These are phyloP conservation scores for Nitzschia putrida DNA, from an alignment of 108 stramenopile species.

Conservation along the genomic window DNA sequence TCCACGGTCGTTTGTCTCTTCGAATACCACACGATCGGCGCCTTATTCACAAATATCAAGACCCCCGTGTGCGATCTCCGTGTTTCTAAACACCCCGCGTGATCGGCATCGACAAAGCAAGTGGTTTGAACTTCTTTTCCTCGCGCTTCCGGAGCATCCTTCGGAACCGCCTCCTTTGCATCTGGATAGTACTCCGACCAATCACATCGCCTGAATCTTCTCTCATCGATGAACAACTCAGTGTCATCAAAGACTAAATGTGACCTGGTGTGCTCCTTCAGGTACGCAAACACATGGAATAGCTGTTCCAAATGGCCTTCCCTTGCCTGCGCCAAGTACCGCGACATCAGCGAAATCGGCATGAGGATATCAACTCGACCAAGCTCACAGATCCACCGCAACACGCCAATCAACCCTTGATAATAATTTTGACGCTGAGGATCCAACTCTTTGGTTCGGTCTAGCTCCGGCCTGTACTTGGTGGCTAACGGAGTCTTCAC, in stretches of 20 bases:
- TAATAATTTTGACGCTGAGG: conserved; percentile 16
- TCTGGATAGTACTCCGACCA: conserved; percentile 29
- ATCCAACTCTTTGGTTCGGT: conserved; percentile 18
- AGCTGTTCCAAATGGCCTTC: conserved; percentile 19
- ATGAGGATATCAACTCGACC: conserved; percentile 41
- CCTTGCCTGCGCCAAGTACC: conserved; percentile 1
- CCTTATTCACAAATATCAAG: conserved; percentile 52
- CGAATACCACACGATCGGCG: conserved; percentile 51
- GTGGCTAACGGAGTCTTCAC: background rate
- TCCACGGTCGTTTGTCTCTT: conserved; percentile 65
- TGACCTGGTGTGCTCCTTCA: conserved; percentile 18
- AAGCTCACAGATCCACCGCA: conserved; percentile 46
- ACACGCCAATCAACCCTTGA: conserved; percentile 46
- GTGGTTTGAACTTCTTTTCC: conserved; percentile 20
- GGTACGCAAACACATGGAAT: conserved; percentile 44
- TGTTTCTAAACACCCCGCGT: conserved; percentile 51
- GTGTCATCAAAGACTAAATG: conserved; percentile 42
- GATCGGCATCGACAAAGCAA: conserved; percentile 57
- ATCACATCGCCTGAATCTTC: conserved; percentile 18
- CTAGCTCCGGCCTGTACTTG: conserved; percentile 19
- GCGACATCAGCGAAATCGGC: conserved; percentile 34
- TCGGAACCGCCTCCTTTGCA: conserved; percentile 30
- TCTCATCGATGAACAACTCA: conserved; percentile 24
- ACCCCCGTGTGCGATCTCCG: conserved; percentile 57
- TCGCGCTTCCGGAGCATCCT: conserved; percentile 31